These are phyloP conservation scores for Cordyceps farinosa DNA, from an alignment of 2,329 filamentous ascomycete species.

Conservation along the genomic window DNA sequence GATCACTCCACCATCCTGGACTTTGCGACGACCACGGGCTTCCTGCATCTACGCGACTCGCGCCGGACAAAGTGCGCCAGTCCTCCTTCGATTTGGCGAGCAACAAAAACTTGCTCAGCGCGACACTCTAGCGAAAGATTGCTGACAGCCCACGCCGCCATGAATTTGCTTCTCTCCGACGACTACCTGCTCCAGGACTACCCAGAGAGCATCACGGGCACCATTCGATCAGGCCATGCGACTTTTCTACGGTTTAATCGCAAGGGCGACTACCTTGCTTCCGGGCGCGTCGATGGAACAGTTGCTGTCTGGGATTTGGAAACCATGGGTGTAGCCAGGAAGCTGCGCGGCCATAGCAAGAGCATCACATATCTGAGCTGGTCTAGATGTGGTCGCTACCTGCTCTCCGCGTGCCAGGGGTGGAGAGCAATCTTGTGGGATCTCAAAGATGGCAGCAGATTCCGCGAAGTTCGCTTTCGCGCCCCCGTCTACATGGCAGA, in stretches of 20 bases:
- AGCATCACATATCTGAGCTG: slow-evolving; percentile 94
- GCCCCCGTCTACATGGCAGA: slow-evolving; percentile 95
- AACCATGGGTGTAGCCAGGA: slow-evolving; percentile 93
- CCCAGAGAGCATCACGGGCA: slow-evolving; percentile 83
- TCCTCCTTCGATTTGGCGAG: neutral
- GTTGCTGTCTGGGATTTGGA: slow-evolving; percentile 97
- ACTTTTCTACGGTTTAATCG: slow-evolving; percentile 82
- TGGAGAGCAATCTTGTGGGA: slow-evolving; percentile 98
- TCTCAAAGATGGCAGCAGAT: slow-evolving; percentile 62
- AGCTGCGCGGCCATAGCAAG: slow-evolving; percentile 86
- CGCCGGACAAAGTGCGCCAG: neutral
- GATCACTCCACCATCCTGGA: slow-evolving; percentile 7
- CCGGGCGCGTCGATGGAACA: slow-evolving; percentile 88
- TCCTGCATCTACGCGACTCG: neutral
- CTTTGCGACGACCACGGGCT: slow-evolving; percentile 9
- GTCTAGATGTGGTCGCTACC: slow-evolving; percentile 86
- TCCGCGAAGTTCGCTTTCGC: slow-evolving; percentile 85
- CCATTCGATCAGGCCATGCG: slow-evolving; percentile 69
- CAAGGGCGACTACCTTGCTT: slow-evolving; percentile 90
- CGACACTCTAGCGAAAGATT: neutral
- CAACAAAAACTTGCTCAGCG: neutral
- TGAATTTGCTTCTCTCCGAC: slow-evolving; percentile 60
- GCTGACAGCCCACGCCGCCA: slow-evolving; percentile 26
- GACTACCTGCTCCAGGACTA: slow-evolving; percentile 73
- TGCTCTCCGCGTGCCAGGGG: slow-evolving; percentile 89